phyloP scores from a whole-genome alignment of 768 basidiomycete genomes.

The Tephrocybe sp. region DNA sequence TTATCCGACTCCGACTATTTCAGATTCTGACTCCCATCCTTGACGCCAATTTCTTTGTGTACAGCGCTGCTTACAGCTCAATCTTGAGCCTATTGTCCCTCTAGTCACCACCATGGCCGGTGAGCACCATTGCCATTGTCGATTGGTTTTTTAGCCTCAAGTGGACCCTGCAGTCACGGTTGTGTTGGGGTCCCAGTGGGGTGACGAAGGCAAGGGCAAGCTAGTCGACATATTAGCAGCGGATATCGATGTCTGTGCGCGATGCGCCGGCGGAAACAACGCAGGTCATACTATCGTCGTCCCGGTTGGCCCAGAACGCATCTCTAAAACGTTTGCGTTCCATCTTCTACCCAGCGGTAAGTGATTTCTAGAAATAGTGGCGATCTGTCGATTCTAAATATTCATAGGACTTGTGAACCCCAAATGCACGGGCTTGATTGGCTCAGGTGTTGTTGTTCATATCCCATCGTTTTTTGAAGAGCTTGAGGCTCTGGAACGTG shows the following conservation, averaged over 20 bases:
- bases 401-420: conserved; percentile 80
- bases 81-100: background rate
- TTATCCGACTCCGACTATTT: background rate
- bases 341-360: conserved; percentile 92
- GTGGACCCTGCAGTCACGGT: conserved; percentile 49
- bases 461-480: conserved; percentile 94
- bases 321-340: conserved; percentile 89
- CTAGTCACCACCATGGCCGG: conserved; percentile 9
- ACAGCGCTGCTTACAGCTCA: background rate
- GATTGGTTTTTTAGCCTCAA: background rate
- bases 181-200: conserved; percentile 89
- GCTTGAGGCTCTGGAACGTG: conserved; percentile 78
- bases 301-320: conserved; percentile 62
- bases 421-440: conserved; percentile 82
- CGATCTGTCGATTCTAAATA: conserved; percentile 3
- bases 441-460: conserved; percentile 95
- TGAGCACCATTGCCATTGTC: background rate
- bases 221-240: conserved; percentile 95
- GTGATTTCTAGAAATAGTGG: conserved; percentile 1
- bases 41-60: background rate
- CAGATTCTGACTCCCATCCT: conserved; percentile 4
- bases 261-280: conserved; percentile 98
- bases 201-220: conserved; percentile 94
- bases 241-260: conserved; percentile 87
- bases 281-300: conserved; percentile 98